Evolutionary conservation across 2,329 filamentous ascomycete genomes (phyloP).

Genomic region (Paramyrothecium roridum): DNA sequence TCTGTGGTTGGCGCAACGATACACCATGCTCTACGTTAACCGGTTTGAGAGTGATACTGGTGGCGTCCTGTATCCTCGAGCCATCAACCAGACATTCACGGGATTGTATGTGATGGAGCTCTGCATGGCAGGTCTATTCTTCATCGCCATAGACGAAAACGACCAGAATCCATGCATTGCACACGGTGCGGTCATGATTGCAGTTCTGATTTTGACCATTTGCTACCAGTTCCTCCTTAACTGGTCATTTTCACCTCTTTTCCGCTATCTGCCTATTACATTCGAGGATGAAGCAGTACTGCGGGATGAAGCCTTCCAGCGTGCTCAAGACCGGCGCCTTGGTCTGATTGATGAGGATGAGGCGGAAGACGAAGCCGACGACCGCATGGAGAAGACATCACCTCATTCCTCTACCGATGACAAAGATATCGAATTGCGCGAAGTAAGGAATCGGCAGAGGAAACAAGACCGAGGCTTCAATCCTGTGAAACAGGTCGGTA

Average conservation of each 20-base stretch:
- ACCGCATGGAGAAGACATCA: conserved; percentile 29
- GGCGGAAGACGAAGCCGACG: conserved; percentile 30
- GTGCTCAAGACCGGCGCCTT: conserved; percentile 69
- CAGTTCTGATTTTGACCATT: conserved; percentile 66
- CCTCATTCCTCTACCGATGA: conserved; percentile 29
- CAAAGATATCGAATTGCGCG: conserved; percentile 36
- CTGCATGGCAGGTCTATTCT: conserved; percentile 85
- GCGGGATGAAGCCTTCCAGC: conserved; percentile 85
- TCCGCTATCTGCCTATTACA: conserved; percentile 88
- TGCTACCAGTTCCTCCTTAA: conserved; percentile 82
- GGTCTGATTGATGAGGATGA: conserved; percentile 55
- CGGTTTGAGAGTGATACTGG: conserved; percentile 89
- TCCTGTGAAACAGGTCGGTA: conserved; percentile 39
- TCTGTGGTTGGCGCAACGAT: conserved; percentile 94
- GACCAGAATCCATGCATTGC: conserved; percentile 59
- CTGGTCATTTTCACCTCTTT: conserved; percentile 76
- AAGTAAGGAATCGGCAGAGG: conserved; percentile 18
- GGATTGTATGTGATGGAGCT: conserved; percentile 95
- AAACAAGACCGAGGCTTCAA: conserved; percentile 30
- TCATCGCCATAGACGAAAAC: conserved; percentile 63
- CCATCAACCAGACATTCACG: conserved; percentile 93
- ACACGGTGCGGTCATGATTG: conserved; percentile 83
- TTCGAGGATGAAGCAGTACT: conserved; percentile 91
- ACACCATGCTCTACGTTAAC: conserved; percentile 93
- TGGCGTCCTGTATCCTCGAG: conserved; percentile 84